A percentile compares a stretch with the other conserved stretches of the same genome.
These are phyloP conservation scores for Cinnamomum chago DNA, from an alignment of 164 flowering plant genomes.

Conservation along the genomic window DNA sequence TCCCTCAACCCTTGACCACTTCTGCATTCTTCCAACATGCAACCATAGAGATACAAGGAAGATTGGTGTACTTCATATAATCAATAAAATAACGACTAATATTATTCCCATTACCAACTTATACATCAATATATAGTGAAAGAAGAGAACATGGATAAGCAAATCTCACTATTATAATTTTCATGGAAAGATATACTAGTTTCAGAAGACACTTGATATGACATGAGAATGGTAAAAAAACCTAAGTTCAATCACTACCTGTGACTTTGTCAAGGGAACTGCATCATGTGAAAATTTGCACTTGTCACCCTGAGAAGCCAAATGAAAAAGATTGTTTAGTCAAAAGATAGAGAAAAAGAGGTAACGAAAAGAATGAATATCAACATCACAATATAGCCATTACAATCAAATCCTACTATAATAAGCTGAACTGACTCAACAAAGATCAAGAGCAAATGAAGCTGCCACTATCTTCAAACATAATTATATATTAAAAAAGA, in stretches of 20 bases:
- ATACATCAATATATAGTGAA: neutral
- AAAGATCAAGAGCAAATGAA: neutral
- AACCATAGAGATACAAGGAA: too few species aligned
- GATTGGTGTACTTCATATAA: too few species aligned
- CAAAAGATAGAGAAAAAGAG: neutral
- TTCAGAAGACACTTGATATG: neutral
- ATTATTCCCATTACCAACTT: neutral
- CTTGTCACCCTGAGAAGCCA: slow-evolving; percentile 11
- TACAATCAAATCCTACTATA: neutral
- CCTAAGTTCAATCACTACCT: slow-evolving; percentile 6
- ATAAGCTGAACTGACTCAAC: neutral
- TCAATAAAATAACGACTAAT: too few species aligned
- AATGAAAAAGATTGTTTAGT: neutral
- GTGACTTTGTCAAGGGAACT: slow-evolving; percentile 16
- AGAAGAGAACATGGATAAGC: neutral
- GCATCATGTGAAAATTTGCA: slow-evolving; percentile 20
- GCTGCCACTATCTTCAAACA: neutral
- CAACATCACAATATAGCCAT: neutral
- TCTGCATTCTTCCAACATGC: too few species aligned
- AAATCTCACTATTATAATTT: neutral
- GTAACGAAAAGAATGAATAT: neutral
- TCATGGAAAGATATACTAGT: neutral
- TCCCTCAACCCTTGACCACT: too few species aligned
- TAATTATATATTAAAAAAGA: too few species aligned
- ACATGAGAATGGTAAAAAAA: neutral